Conservation (phyloP, 1,284 basidiomycete genomes). For the Trichosporon ovoides region DNA sequence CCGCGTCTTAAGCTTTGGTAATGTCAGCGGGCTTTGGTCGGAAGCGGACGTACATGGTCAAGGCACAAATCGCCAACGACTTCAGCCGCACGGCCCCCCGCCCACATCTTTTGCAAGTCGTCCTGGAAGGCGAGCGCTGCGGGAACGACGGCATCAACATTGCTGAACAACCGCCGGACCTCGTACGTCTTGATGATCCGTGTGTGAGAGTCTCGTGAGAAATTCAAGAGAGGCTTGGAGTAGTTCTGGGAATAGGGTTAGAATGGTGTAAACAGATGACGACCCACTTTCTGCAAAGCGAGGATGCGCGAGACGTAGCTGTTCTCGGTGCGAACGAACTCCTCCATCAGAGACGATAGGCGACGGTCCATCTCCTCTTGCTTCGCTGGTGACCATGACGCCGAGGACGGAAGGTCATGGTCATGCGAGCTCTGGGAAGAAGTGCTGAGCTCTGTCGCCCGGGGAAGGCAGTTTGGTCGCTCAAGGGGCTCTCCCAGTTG, state of each 20-base stretch:
- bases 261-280: not conserved
- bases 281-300: slow-evolving; percentile 41
- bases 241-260: not conserved
- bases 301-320: slow-evolving; percentile 43
- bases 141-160: slow-evolving; percentile 80
- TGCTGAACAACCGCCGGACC: slow-evolving; percentile 87
- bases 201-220: not conserved
- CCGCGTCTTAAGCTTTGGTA: slow-evolving; percentile 61
- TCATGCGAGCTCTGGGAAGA: slow-evolving; percentile 23
- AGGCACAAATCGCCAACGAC: slow-evolving; percentile 79
- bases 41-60: slow-evolving; percentile 57
- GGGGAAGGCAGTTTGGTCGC: slow-evolving; percentile 28
- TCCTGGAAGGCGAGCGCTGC: slow-evolving; percentile 79
- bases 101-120: slow-evolving; percentile 72
- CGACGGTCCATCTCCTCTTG: slow-evolving; percentile 34
- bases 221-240: not conserved
- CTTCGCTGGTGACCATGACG: slow-evolving; percentile 25
- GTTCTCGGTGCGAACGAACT: slow-evolving; percentile 45
- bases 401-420: not conserved
- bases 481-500: slow-evolving; percentile 38
- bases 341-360: slow-evolving; percentile 35
- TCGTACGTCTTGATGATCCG: slow-evolving; percentile 69
- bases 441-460: slow-evolving; percentile 6
- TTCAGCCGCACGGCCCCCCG: slow-evolving; percentile 54
- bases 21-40: not conserved